Evolutionary conservation across 2,329 filamentous ascomycete species (phyloP).

Genomic region (Dactylellina parvicollis): DNA sequence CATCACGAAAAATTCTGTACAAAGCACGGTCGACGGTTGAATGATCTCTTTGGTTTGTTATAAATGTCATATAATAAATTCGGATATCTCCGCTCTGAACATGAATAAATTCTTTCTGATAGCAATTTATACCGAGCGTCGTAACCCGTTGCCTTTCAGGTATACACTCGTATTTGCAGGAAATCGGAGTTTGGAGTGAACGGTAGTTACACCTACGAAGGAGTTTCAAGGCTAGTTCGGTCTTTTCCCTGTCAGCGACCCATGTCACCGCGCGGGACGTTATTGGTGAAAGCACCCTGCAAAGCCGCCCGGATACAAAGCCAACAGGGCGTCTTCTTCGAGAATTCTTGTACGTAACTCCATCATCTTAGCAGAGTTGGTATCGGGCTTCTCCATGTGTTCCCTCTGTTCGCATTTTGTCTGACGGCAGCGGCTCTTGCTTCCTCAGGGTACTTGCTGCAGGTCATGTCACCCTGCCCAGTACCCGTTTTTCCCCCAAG

Average conservation of each 20-base stretch:
- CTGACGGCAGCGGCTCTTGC: not conserved
- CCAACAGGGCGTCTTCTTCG: too few relatives aligned
- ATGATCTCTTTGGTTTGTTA: slow-evolving; percentile 48
- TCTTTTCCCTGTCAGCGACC: too few relatives aligned
- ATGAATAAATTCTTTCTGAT: not conserved
- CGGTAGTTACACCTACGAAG: too few relatives aligned
- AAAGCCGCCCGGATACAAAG: too few relatives aligned
- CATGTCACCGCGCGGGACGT: too few relatives aligned
- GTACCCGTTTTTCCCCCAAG: not conserved
- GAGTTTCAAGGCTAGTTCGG: too few relatives aligned
- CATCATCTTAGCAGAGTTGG: slow-evolving; percentile 2
- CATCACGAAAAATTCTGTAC: slow-evolving; percentile 50
- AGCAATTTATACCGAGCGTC: not conserved
- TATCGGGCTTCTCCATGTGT: slow-evolving; percentile 8
- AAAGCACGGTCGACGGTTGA: slow-evolving; percentile 29
- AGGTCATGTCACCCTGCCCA: too few relatives aligned
- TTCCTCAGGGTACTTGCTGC: not conserved
- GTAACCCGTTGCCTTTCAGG: too few relatives aligned
- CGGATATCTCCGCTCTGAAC: slow-evolving; percentile 54
- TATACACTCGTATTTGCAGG: too few relatives aligned
- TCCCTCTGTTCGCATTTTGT: not conserved
- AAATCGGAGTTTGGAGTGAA: too few relatives aligned
- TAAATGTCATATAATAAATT: slow-evolving; percentile 53
- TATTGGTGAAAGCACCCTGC: too few relatives aligned
- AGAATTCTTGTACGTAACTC: slow-evolving; percentile 31